Evolutionary conservation across 345 rosid species (phyloP).

Genomic region (Trapa incisa): DNA sequence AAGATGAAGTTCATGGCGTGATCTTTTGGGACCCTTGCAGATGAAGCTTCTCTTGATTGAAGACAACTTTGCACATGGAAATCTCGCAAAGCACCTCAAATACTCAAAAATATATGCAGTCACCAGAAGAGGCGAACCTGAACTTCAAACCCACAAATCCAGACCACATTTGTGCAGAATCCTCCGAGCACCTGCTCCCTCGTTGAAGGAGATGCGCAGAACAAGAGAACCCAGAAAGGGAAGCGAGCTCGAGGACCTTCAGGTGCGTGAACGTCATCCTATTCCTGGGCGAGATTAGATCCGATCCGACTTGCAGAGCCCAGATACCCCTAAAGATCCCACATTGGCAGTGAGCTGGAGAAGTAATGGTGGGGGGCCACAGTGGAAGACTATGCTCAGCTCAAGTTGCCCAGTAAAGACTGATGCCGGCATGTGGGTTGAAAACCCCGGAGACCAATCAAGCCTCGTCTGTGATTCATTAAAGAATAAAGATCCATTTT

Average conservation of each 20-base stretch:
- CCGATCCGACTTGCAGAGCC: constrained; percentile 1
- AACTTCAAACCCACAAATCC: not conserved
- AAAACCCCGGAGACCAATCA: not conserved
- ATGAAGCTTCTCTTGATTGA: constrained; percentile 11
- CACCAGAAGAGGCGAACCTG: not conserved
- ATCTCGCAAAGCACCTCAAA: constrained; percentile 15
- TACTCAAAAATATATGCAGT: not conserved
- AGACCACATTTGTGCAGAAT: not conserved
- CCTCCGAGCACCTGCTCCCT: not conserved
- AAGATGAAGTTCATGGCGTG: not conserved
- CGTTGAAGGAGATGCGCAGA: constrained; percentile 3
- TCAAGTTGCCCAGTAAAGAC: not conserved
- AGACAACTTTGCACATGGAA: constrained; percentile 3
- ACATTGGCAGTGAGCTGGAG: constrained; percentile 2
- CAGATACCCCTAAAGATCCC: not conserved
- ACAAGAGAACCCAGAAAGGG: constrained; percentile 1
- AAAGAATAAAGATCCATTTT: too few relatives aligned
- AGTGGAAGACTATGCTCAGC: too few relatives aligned
- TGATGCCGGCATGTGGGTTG: not conserved
- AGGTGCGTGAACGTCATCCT: too few relatives aligned
- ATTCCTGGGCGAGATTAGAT: too few relatives aligned
- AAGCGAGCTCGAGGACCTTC: not conserved
- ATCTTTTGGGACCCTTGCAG: constrained; percentile 19
- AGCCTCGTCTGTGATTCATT: not conserved
- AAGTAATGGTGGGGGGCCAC: not conserved